Evolutionary conservation across 2,329 filamentous ascomycete species (phyloP), one percentile per base, ranked within the genome.

Genomic region (Cephalotrichum gorgonifer): DNA sequence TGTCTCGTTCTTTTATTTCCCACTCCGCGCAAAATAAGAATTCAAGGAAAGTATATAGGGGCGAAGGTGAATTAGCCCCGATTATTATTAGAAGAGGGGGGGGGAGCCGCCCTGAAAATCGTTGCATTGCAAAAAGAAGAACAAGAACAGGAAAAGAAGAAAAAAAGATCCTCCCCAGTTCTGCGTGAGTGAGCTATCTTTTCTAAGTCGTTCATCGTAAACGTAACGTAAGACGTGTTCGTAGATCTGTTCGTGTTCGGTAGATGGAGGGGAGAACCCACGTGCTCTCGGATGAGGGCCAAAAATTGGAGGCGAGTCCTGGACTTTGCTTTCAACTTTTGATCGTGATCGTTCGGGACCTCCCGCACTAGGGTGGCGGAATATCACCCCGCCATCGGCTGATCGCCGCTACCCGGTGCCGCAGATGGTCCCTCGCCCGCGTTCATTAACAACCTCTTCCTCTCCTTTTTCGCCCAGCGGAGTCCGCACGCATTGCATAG

Each of bases 401-500:
- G 44, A 17, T 26, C 46, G 51, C 44, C 46, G 52, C 43, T 15
- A 43, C n/a, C n/a, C n/a, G n/a, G n/a, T n/a, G 38, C 9, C 25
- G 48, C 55, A 49, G 54, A 57, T n/a, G 54, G 57, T 49, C 14
- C 45, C 17, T 12, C 28, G 7, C 26, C 9, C 12, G 38, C 8
- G 38, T 22, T 30, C 26, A 38, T 25, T 25, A 48, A n/a, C 27
- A 43, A 38, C 38, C 31, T 48, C 61, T 88, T 91, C 73, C 93
- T 93, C 62, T 93, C 87, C 61, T 87, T 89, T 78, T 86, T 81
- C 15, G 81, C 81, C 81, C 81, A 85, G 47, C 81, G 73, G 27
- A 85, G 69, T 33, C 91, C 91, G 62, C 91, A 97, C 7, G 91
- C 91, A 68, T 97, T 97, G 67, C 91, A 97, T 12, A 97, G 70